Conservation (phyloP, 169 alveolate genomes). For the Plasmodium malariae region DNA sequence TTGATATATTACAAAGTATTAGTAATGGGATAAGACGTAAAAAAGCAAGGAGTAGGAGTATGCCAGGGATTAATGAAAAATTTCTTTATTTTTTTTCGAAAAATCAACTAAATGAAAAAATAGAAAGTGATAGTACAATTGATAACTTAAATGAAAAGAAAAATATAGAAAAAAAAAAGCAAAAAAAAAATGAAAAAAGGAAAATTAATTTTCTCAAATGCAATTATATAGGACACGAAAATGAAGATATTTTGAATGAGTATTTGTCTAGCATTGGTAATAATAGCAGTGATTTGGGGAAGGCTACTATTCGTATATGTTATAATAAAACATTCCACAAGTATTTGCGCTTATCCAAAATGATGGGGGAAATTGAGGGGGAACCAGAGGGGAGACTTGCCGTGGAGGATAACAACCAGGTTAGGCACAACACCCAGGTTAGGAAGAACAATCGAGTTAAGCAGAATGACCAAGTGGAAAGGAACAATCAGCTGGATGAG, state of each 20-base stretch:
- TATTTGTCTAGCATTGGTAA: neutral
- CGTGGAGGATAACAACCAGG: neutral
- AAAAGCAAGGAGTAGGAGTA: slow-evolving; percentile 47
- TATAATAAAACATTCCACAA: slow-evolving; percentile 29
- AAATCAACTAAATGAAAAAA: slow-evolving; percentile 2
- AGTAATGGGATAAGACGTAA: slow-evolving; percentile 17
- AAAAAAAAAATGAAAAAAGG: slow-evolving; percentile 23
- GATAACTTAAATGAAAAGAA: slow-evolving; percentile 48
- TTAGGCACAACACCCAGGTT: too few species aligned
- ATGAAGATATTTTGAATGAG: neutral
- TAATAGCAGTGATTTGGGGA: neutral
- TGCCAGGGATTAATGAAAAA: slow-evolving; percentile 56
- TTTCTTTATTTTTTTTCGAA: slow-evolving; percentile 59
- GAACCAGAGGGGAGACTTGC: neutral
- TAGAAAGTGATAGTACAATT: slow-evolving; percentile 75
- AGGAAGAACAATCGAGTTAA: too few species aligned
- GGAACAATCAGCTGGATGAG: too few species aligned
- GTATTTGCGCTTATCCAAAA: slow-evolving; percentile 12
- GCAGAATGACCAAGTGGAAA: too few species aligned
- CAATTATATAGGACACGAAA: slow-evolving; percentile 5
- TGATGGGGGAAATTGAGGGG: neutral
- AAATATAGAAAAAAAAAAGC: slow-evolving; percentile 11
- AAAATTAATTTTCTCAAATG: slow-evolving; percentile 33
- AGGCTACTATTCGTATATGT: slow-evolving; percentile 1
- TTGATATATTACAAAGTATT: slow-evolving; percentile 20